phyloP scores from a whole-genome alignment of 179 eudicot species.

The Beta macrorhiza region DNA sequence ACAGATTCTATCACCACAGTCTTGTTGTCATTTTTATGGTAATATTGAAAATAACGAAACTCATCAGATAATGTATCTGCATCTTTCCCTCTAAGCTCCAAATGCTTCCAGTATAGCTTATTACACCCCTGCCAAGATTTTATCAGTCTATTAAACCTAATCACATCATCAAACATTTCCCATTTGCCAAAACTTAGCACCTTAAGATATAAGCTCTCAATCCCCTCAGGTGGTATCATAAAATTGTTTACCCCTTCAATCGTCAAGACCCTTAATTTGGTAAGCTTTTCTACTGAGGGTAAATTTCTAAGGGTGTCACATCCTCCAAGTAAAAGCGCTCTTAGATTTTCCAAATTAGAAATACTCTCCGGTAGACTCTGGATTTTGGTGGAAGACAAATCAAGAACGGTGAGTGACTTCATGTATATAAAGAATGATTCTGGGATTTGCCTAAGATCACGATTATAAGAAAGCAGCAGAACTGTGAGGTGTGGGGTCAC shows the following conservation, averaged over 20 bases:
- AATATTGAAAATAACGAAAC: no score
- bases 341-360: constrained; percentile 17
- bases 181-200: no score
- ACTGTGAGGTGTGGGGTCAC: constrained; percentile 7
- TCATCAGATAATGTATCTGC: no score
- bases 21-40: no score
- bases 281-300: constrained; percentile 22
- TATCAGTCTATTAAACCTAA: constrained; percentile 7
- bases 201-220: no score
- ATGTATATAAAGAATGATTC: constrained; percentile 20
- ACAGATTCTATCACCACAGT: no score
- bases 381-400: constrained; percentile 16
- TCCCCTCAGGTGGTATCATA: no score
- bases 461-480: neutral
- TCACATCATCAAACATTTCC: neutral
- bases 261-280: no score
- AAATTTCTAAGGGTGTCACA: neutral
- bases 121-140: neutral
- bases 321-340: constrained; percentile 3
- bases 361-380: constrained; percentile 21
- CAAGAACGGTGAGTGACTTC: constrained; percentile 22
- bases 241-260: no score
- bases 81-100: no score
- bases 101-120: no score
- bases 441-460: constrained; percentile 13